These are phyloP conservation scores for Annulohypoxylon maeteangense DNA, from an alignment of 495 filamentous ascomycete genomes.

Conservation along the genomic window DNA sequence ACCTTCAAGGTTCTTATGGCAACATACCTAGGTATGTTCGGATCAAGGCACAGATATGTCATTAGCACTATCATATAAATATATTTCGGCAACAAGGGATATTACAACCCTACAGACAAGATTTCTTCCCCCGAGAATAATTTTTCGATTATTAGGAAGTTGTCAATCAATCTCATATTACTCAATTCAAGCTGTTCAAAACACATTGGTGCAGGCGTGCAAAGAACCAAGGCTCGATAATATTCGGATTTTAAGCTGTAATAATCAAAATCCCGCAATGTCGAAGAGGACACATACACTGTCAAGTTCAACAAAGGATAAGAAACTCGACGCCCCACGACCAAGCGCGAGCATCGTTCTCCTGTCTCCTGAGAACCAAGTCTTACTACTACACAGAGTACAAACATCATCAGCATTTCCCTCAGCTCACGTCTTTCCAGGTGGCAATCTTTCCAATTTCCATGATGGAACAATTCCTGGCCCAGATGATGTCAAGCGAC, in stretches of 20 bases:
- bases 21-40: background rate
- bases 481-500: conserved; percentile 58
- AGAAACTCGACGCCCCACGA: conserved; percentile 26
- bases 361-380: conserved; percentile 84
- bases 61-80: background rate
- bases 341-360: conserved; percentile 75
- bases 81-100: background rate
- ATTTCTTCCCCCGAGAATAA: background rate
- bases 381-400: conserved; percentile 89
- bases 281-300: conserved; percentile 3
- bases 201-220: background rate
- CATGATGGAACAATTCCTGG: conserved; percentile 73
- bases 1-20: background rate
- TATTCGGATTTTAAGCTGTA: background rate
- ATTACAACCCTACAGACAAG: background rate
- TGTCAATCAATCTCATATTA: conserved; percentile 13
- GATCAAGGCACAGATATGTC: background rate
- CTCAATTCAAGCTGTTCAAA: background rate
- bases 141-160: background rate
- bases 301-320: conserved; percentile 14
- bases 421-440: conserved; percentile 95
- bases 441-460: conserved; percentile 80
- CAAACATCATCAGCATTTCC: conserved; percentile 83
- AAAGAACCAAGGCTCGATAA: too few species aligned
- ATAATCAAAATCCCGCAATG: background rate